Percentiles rank a stretch among this genome's conserved stretches.
These are phyloP conservation scores for Astrothelium subdiscretum DNA, from an alignment of 495 filamentous ascomycete species.

Conservation along the genomic window DNA sequence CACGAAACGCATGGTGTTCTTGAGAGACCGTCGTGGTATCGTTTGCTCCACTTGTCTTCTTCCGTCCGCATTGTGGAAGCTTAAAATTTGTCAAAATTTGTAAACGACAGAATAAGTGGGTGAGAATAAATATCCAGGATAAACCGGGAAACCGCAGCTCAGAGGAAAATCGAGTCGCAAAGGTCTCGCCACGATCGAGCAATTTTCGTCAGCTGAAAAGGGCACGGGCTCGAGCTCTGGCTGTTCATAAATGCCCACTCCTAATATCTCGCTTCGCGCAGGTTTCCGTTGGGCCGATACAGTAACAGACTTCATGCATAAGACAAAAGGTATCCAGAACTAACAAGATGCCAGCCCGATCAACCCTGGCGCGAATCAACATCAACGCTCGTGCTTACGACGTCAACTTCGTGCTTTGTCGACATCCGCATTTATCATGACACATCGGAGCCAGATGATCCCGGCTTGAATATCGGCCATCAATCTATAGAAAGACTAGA, in stretches of 20 bases:
- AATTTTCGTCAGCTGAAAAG: too few relatives aligned
- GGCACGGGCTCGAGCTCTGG: too few relatives aligned
- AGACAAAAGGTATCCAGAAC: neutral
- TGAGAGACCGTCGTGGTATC: too few relatives aligned
- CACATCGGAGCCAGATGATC: conserved; percentile 1
- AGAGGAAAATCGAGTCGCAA: too few relatives aligned
- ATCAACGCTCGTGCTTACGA: conserved; percentile 31
- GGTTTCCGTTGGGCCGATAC: neutral
- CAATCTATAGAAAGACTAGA: conserved; percentile 7
- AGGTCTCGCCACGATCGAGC: too few relatives aligned
- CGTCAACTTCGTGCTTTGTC: conserved; percentile 36
- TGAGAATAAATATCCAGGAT: too few relatives aligned
- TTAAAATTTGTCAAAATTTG: too few relatives aligned
- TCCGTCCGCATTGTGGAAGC: too few relatives aligned
- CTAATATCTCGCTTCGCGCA: neutral
- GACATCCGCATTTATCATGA: conserved; percentile 35
- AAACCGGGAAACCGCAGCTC: too few relatives aligned
- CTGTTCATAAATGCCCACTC: neutral
- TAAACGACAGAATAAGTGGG: too few relatives aligned
- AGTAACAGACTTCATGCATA: neutral
- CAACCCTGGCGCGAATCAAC: conserved; percentile 9
- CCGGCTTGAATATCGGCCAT: conserved; percentile 1
- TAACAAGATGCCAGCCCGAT: neutral
- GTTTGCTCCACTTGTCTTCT: too few relatives aligned
- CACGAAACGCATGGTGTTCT: too few relatives aligned